Conservation (phyloP, 257 asterid species). For the Solanum lycopersicoides region DNA sequence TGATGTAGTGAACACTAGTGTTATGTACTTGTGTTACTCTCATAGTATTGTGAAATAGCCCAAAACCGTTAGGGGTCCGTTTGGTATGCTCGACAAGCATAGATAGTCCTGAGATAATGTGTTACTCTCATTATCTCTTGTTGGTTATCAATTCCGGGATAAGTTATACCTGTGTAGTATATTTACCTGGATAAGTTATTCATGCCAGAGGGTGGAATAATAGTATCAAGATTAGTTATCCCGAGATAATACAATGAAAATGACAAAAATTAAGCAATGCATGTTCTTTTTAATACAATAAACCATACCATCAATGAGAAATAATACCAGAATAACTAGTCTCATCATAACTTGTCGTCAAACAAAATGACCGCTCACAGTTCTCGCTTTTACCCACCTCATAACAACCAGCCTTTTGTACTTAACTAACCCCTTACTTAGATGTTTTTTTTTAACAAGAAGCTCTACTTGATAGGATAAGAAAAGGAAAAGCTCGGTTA, state of each 20-base stretch:
- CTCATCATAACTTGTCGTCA: not conserved
- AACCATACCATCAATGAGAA: not conserved
- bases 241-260: too few species aligned
- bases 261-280: too few species aligned
- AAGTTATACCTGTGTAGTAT: too few species aligned
- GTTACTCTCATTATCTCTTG: too few species aligned
- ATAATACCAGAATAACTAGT: not conserved
- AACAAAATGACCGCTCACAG: not conserved
- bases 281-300: not conserved
- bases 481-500: conserved; percentile 87
- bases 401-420: not conserved
- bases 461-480: conserved; percentile 38
- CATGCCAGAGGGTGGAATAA: too few species aligned
- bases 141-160: too few species aligned
- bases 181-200: too few species aligned
- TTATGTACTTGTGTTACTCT: not conserved
- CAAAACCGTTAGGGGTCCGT: not conserved
- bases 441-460: not conserved
- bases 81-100: too few species aligned
- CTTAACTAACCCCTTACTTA: too few species aligned
- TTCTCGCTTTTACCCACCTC: not conserved
- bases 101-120: too few species aligned
- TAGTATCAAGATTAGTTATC: too few species aligned
- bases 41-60: not conserved
- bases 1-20: not conserved